Evolutionary conservation across 352 stramenopile genomes (phyloP), one percentile per base, ranked within the genome.

Genomic region (Blastocystis sp.): DNA sequence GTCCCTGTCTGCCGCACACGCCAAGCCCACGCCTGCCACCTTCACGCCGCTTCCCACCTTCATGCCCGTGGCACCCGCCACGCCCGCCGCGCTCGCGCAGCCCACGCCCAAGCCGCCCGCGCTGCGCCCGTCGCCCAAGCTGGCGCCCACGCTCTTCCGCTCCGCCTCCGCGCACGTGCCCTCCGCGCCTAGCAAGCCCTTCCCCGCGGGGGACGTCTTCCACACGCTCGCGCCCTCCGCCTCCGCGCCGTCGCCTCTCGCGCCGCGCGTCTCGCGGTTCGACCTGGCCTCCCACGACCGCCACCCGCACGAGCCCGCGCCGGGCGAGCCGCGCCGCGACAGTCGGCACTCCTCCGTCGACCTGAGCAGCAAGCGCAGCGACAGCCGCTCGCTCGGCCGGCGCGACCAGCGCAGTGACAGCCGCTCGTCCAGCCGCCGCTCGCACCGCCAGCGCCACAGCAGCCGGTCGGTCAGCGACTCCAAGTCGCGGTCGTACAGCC

Each of bases 401-500:
- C 48, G 14, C 48, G 14, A 7, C 6, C 48, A 57, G 48, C 48
- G 48, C 6, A 57, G 6, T 7, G 21, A 24, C 17, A 84, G 74
- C 61, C 74, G 52, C 7, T 84, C 74, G 17, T 14, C 24, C 7
- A 84, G 74, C 42, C 21, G 74, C 17, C 21, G 28, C 54, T 57
- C 48, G 48, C 14, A 57, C 66, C 48, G 48, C n/a, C 66, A 38
- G 14, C 66, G 38, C 42, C 9, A 57, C 38, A 76, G 66, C 38
- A 74, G 64, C 40, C 64, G 38, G 1, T 76, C 66, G 9, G 28
- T 3, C 38, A 76, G 66, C 48, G n/a, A 76, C 48, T 57, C 48
- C 6, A 57, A 57, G 42, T 76, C 66, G n/a, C 66, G 48, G 17
- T 59, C 34, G 4, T 57, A 7, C 19, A 76, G 66, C 66, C 59